These are phyloP conservation scores for Gnaphalium uliginosum DNA, from an alignment of 129 eudicot species.

Conservation along the genomic window DNA sequence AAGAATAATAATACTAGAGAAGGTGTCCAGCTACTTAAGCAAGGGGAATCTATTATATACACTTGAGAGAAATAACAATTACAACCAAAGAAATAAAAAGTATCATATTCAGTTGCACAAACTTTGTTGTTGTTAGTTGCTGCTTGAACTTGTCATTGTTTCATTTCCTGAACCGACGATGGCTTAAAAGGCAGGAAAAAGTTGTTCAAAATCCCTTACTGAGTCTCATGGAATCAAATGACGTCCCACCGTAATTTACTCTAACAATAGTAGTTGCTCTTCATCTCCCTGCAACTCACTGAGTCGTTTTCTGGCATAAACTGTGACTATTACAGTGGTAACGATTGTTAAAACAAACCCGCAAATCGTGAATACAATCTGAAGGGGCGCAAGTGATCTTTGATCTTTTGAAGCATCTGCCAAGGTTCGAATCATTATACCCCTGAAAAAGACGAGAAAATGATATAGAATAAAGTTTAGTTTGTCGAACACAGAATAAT, in stretches of 20 bases:
- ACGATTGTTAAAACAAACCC: constrained; percentile 48
- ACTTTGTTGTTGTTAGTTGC: constrained; percentile 24
- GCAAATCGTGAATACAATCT: constrained; percentile 44
- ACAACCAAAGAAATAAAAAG: background rate
- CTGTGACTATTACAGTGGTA: constrained; percentile 51
- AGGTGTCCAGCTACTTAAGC: constrained; percentile 2
- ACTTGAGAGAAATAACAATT: background rate
- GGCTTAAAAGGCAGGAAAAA: background rate
- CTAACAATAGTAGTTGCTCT: constrained; percentile 37
- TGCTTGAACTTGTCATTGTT: background rate
- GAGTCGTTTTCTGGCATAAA: constrained; percentile 56
- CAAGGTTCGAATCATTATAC: constrained; percentile 63
- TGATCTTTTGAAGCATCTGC: constrained; percentile 58
- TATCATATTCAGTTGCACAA: background rate
- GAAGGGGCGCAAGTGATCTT: constrained; percentile 44
- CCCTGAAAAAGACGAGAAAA: constrained; percentile 39
- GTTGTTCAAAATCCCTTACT: background rate
- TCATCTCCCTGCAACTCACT: constrained; percentile 53
- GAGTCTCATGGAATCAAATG: background rate
- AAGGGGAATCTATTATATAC: constrained; percentile 24
- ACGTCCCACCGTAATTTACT: constrained; percentile 17
- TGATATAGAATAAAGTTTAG: background rate
- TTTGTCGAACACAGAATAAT: background rate
- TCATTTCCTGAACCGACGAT: background rate
- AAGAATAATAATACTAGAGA: background rate